Evolutionary conservation across 2,329 filamentous ascomycete species (phyloP).

Genomic region (Rachicladosporium sp.): DNA sequence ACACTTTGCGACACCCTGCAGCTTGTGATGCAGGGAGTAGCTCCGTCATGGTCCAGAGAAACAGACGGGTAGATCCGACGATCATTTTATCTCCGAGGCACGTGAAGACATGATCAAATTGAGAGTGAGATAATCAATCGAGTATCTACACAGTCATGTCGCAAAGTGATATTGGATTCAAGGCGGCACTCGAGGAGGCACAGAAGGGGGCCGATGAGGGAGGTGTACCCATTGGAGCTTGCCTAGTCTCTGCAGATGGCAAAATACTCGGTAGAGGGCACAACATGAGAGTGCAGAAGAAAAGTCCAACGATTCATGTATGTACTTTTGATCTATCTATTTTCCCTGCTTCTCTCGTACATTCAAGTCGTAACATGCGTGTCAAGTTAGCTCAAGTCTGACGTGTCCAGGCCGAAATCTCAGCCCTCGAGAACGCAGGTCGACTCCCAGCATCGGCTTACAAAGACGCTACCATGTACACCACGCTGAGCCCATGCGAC

Average conservation of each 20-base stretch:
- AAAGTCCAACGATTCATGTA: slow-evolving; percentile 60
- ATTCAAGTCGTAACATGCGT: too few species aligned
- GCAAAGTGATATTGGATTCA: slow-evolving; percentile 39
- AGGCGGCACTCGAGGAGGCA: slow-evolving; percentile 46
- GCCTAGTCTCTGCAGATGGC: slow-evolving; percentile 55
- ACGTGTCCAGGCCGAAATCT: slow-evolving; percentile 53
- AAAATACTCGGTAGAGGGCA: slow-evolving; percentile 59
- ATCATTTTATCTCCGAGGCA: too few species aligned
- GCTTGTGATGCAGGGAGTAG: too few species aligned
- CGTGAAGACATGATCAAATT: too few species aligned
- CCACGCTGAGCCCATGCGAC: slow-evolving; percentile 65
- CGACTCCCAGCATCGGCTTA: slow-evolving; percentile 58
- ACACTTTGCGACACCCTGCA: too few species aligned
- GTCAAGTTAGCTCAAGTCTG: too few species aligned
- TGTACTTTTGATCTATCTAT: slow-evolving; percentile 6
- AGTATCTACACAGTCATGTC: slow-evolving; percentile 10
- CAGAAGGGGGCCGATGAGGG: slow-evolving; percentile 43
- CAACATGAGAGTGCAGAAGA: slow-evolving; percentile 63
- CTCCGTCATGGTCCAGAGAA: too few species aligned
- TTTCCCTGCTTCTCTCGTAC: too few species aligned
- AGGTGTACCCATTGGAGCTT: slow-evolving; percentile 46
- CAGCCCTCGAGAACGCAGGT: slow-evolving; percentile 62
- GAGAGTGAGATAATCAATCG: too few species aligned
- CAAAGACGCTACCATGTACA: slow-evolving; percentile 68
- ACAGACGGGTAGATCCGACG: too few species aligned